These are phyloP conservation scores for Myriosclerotinia curreyana DNA, from an alignment of 2,329 filamentous ascomycete species.

Conservation along the genomic window DNA sequence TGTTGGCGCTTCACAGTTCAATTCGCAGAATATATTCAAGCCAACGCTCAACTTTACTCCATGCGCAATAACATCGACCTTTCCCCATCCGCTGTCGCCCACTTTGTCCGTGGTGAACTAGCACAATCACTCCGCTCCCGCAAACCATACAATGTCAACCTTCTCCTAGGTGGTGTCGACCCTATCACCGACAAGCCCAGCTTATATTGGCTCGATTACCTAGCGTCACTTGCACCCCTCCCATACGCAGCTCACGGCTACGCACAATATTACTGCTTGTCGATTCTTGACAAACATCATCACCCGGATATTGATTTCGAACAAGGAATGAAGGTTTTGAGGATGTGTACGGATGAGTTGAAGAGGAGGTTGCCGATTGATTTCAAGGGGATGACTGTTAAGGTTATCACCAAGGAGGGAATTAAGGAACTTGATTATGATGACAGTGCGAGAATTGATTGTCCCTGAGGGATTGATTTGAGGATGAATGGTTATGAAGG, in stretches of 20 bases:
- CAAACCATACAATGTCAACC: constrained; percentile 95
- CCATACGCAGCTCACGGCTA: constrained; percentile 98
- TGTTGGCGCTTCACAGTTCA: constrained; percentile 61
- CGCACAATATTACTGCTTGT: constrained; percentile 98
- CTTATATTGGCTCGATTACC: constrained; percentile 96
- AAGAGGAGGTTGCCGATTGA: constrained; percentile 96
- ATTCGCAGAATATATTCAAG: constrained; percentile 99
- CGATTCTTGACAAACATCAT: constrained; percentile 97
- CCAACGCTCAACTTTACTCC: constrained; percentile 95
- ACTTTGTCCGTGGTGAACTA: constrained; percentile 92
- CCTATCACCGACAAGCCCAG: constrained; percentile 86
- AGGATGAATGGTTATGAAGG: constrained; percentile 4
- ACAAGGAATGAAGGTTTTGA: constrained; percentile 86
- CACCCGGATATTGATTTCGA: constrained; percentile 88
- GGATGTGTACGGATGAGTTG: constrained; percentile 94
- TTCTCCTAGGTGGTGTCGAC: constrained; percentile 91
- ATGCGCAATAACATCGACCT: constrained; percentile 97
- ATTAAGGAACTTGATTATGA: constrained; percentile 82
- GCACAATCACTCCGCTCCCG: constrained; percentile 85
- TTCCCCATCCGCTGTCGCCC: constrained; percentile 80
- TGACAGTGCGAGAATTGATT: constrained; percentile 50
- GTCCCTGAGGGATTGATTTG: constrained; percentile 28
- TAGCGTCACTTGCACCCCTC: constrained; percentile 80
- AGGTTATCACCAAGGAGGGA: constrained; percentile 92
- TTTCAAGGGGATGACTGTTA: constrained; percentile 95